Base-by-base conservation (phyloP, 2,329 filamentous ascomycete species). In the Pseudopithomyces chartarum region DNA sequence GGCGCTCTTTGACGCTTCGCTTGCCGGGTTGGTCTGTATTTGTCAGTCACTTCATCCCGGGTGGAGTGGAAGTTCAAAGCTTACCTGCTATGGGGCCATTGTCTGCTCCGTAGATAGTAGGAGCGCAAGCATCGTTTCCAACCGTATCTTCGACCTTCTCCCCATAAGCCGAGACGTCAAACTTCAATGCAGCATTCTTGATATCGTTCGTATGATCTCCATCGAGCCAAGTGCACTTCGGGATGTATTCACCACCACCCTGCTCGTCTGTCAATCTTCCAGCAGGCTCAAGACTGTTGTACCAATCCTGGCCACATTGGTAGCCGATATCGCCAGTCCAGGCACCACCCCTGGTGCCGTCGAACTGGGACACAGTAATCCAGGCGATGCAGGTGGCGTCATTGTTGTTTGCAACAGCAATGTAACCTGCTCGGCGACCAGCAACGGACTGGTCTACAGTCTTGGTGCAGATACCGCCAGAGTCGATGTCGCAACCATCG, bases 181-280 rank as follows among this genome's bases (percentile, higher is more conserved):
- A 50, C 29, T 57, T 60, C 20, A 60, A 20, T 17, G 54, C 43
- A 22, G 49, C 51, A 26, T 17, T 57, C 17, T 17, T 43, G 46
- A 60, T 55, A 11, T 46, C 34, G 36, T 60, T 52, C 12, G 43
- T 57, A 22, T 60, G 49, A 56, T 62, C 54, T 12, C 23, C 57
- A 45, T 62, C 57, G 13, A 62, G 32, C 59, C 57, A 62, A n/a
- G 54, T 60, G 48, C 57, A 62, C 22, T 48, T 44, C 11, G 57
- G 59, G 7, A 52, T 49, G 36, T 55, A 62, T 32, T 45, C 15
- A 6, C 26, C 32, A 13, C 40, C 33, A 13, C 20, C 19, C 7
- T 55, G 20, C 33, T 54, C 39, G 7, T 49, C 36, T 32, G 38
- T 29, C 26, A 29, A n/a, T 10, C 22, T 10, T 55, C 56, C 56